Percentiles rank a stretch among this genome's conserved stretches.
Evolutionary conservation across 345 rosid species (phyloP).

Genomic region (Salix brachista): DNA sequence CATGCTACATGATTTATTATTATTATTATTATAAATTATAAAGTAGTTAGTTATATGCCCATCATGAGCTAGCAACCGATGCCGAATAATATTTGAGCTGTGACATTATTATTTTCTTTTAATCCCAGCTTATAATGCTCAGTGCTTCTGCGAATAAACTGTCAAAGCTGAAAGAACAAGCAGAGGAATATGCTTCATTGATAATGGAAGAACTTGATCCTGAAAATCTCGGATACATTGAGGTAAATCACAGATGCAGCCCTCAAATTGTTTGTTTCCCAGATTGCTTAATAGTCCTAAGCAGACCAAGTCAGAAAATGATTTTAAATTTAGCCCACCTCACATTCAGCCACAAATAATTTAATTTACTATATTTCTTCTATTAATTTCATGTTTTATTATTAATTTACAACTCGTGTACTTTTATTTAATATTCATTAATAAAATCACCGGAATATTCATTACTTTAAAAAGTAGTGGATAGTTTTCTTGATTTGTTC

Average conservation of each 20-base stretch:
- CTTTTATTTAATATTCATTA: neutral
- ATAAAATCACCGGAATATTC: too few species aligned
- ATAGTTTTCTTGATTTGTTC: too few species aligned
- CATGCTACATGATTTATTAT: neutral
- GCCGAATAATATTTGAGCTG: neutral
- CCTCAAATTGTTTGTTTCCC: too few species aligned
- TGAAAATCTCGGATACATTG: slow-evolving; percentile 85
- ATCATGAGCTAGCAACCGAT: neutral
- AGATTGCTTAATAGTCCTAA: too few species aligned
- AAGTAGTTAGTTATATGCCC: neutral
- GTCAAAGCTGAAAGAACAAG: slow-evolving; percentile 85
- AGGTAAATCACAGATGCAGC: slow-evolving; percentile 42
- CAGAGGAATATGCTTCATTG: slow-evolving; percentile 82
- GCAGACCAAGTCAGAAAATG: neutral
- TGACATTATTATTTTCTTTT: neutral
- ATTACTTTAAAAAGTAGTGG: too few species aligned
- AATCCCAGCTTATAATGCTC: slow-evolving; percentile 76
- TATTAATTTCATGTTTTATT: neutral
- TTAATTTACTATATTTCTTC: too few species aligned
- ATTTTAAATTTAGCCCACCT: neutral
- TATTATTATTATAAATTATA: neutral
- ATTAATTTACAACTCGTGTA: too few species aligned
- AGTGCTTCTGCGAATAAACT: slow-evolving; percentile 96
- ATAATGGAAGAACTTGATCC: slow-evolving; percentile 99
- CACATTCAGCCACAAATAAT: neutral